Evolutionary conservation across 2,329 filamentous ascomycete species (phyloP), one percentile per base, ranked within the genome.

Genomic region (Neofusicoccum cordaticola): DNA sequence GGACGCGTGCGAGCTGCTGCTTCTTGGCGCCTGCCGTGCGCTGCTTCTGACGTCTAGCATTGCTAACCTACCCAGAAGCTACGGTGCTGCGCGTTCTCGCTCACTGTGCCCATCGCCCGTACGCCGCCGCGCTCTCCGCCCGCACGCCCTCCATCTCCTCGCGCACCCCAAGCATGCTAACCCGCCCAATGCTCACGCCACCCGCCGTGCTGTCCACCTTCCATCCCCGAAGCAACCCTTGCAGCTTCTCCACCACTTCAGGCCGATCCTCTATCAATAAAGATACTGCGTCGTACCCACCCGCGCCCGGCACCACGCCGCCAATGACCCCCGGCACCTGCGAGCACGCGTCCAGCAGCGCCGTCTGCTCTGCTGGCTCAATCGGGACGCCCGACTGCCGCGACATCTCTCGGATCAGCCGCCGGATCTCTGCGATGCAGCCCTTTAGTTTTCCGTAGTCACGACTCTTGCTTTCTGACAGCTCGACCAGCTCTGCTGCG

Each of bases 291-390:
- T 99, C 95, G 73, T 91, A 97, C 0, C 95, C 95, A 9, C 95
- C 95, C 0, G 95, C 95, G 0, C 95, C 95, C 0, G 95, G 95
- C 0, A 97, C 95, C 0, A 98, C 92, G 0, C 93, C 95, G 0
- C 93, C 93, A 68, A 93, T 86, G 2, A 98, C 93, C 5, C 94
- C 95, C 0, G 90, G 84, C 1, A 97, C 80, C 3, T 79, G 75
- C 3, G 83, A 85, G 65, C 94, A 83, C 9, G 88, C 90, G 77
- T 99, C 90, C 41, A 99, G 80, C 66, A 99, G 81, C 72, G 86
- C 85, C 1, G 92, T 97, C 83, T 99, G 95, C 69, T 90, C 88
- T 47, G 82, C 82, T 0, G 95, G 95, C 81, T 99, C 95, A 69
- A 99, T 93, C 3, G 93, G 93, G 7, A 97, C 93, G 0, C 83